A percentile compares a stretch with the other conserved stretches of the same genome.
phyloP scores from a whole-genome alignment of 108 stramenopile species.

The Bacterosira constricta region DNA sequence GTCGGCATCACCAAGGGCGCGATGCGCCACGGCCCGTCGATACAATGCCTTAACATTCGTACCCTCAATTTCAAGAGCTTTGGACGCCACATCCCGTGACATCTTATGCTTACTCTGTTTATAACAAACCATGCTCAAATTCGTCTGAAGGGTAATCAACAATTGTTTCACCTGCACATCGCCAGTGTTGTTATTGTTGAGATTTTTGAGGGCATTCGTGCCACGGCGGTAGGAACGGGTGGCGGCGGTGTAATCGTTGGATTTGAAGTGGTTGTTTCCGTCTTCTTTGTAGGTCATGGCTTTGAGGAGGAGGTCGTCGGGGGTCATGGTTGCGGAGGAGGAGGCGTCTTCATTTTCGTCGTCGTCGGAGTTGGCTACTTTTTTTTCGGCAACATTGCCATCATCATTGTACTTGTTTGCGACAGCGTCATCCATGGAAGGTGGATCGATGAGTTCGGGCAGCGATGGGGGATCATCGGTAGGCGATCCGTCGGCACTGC shows the following conservation, averaged over 20 bases:
- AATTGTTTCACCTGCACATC: constrained; percentile 81
- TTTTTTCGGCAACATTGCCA: too few species aligned
- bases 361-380: too few species aligned
- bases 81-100: constrained; percentile 62
- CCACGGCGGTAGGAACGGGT: constrained; percentile 78
- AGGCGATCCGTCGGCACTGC: too few species aligned
- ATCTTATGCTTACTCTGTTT: constrained; percentile 72
- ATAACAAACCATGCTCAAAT: constrained; percentile 80
- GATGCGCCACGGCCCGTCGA: constrained; percentile 67
- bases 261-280: constrained; percentile 78
- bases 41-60: constrained; percentile 87
- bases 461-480: too few species aligned
- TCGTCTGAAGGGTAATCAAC: constrained; percentile 70
- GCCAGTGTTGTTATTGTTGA: constrained; percentile 65
- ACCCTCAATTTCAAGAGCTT: constrained; percentile 70
- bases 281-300: constrained; percentile 74
- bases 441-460: too few species aligned
- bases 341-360: neutral
- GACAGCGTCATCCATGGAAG: too few species aligned
- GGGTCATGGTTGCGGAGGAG: constrained; percentile 26
- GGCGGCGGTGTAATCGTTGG: constrained; percentile 62
- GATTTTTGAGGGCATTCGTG: constrained; percentile 59
- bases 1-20: constrained; percentile 62
- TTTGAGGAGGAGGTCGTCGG: constrained; percentile 53
- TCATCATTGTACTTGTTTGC: too few species aligned